Evolutionary conservation across 2,329 filamentous ascomycete species (phyloP), one percentile per base, ranked within the genome.

Genomic region (Pyrenochaeta sp.): DNA sequence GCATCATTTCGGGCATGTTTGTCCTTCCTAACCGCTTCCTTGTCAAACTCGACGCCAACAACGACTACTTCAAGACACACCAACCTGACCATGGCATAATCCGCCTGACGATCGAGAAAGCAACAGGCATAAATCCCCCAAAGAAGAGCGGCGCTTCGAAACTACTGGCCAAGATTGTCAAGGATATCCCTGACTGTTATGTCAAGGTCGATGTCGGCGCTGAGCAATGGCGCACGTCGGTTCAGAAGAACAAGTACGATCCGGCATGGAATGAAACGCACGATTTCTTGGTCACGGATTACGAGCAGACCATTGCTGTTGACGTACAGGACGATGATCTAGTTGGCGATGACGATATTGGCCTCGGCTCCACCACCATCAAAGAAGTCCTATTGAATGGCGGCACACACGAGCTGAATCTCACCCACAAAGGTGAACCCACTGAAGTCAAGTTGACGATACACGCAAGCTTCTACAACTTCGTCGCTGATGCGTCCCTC

Each of bases 1-100:
- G 71, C 65, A 79, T 83, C 64, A 80, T 84, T 54, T 68, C 70
- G 10, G 74, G 76, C 58, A 82, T 83, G 78, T 75, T 76, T 5
- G 80, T 82, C 4, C 77, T 84, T 10, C 82, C 82, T 8, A 84
- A 84, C 66, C 81, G 82, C 46, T 82, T 78, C 70, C 76, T 83
- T 12, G 78, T 83, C 65, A 83, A 83, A 67, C 73, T 84, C 7
- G 80, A 82, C 64, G 55, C 68, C 57, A 77, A 74, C 58, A 80
- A 77, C 65, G 81, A 83, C 72, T 83, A 78, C 67, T 83, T 83
- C 77, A 78, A 78, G 68, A 80, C 81, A 0, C 82, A 80, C 69
- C 75, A 81, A 46, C 78, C 76, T 15, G 78, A 79, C 24, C 62
- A 78, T 5, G 82, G 82, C 44, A 71, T 79, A 5, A 61, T 83